phyloP scores from a whole-genome alignment of 495 filamentous ascomycete genomes.

The Cladorrhinum samala region DNA sequence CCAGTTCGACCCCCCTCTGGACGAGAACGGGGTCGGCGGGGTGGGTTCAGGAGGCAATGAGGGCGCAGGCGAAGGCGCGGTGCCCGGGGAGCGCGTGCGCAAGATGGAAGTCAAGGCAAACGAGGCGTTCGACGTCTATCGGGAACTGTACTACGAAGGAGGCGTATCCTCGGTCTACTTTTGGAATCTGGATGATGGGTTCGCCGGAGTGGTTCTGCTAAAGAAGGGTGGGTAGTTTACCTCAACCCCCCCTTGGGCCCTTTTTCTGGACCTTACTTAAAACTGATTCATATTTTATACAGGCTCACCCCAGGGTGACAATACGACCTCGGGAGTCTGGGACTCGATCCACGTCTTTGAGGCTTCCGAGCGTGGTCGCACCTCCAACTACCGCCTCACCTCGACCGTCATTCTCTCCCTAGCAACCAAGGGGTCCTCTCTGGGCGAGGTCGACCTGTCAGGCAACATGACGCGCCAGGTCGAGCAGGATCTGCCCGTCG shows the following conservation, averaged over 20 bases:
- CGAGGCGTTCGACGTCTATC: conserved; percentile 94
- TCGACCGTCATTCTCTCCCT: conserved; percentile 93
- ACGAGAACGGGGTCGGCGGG: conserved; percentile 39
- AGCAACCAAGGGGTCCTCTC: conserved; percentile 58
- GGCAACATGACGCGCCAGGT: conserved; percentile 98
- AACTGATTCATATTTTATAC: too few species aligned
- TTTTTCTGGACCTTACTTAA: too few species aligned
- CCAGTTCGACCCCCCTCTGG: conserved; percentile 85
- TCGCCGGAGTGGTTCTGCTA: conserved; percentile 88
- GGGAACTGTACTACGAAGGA: conserved; percentile 97
- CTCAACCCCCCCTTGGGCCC: too few species aligned
- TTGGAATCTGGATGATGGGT: conserved; percentile 98
- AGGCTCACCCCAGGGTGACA: conserved; percentile 37
- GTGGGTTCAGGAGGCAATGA: conserved; percentile 35
- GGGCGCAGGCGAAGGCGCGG: conserved; percentile 55
- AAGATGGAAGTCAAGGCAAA: conserved; percentile 91
- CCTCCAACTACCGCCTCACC: conserved; percentile 94
- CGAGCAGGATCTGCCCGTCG: conserved; percentile 81
- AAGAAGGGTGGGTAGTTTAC: conserved; percentile 79
- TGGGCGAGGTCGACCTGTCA: conserved; percentile 88
- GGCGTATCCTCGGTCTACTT: conserved; percentile 94
- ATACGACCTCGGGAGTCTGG: conserved; percentile 78
- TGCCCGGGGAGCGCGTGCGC: conserved; percentile 79
- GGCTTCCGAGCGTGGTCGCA: conserved; percentile 80
- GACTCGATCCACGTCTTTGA: conserved; percentile 99